A percentile compares a stretch with the other conserved stretches of the same genome.
These are phyloP conservation scores for Cercospora nicotianae DNA, from an alignment of 2,329 filamentous ascomycete genomes.

Conservation along the genomic window DNA sequence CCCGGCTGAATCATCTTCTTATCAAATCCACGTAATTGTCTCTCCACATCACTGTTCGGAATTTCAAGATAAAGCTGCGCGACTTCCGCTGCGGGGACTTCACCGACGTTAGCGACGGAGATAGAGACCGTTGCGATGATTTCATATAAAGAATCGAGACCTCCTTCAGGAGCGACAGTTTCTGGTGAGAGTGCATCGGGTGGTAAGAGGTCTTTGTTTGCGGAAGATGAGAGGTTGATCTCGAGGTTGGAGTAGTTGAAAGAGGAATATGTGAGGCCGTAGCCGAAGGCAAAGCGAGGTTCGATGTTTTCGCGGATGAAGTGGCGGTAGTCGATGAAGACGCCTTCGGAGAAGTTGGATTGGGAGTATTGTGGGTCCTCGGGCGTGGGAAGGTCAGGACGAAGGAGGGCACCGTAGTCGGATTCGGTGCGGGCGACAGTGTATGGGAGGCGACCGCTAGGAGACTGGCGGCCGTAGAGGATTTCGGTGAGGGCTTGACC, in stretches of 20 bases:
- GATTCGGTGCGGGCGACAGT: constrained; percentile 34
- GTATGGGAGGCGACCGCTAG: constrained; percentile 36
- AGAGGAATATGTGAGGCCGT: constrained; percentile 47
- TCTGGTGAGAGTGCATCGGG: constrained; percentile 18
- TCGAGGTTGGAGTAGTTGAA: constrained; percentile 42
- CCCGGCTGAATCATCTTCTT: constrained; percentile 38
- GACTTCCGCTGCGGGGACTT: constrained; percentile 53
- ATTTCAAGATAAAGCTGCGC: constrained; percentile 54
- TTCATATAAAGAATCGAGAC: constrained; percentile 58
- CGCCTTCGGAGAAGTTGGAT: constrained; percentile 41
- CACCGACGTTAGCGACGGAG: constrained; percentile 64
- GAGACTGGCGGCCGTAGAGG: constrained; percentile 31
- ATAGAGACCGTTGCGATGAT: constrained; percentile 58
- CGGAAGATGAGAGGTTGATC: constrained; percentile 3
- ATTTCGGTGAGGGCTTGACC: constrained; percentile 29
- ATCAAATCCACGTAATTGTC: constrained; percentile 42
- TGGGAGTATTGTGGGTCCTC: constrained; percentile 29
- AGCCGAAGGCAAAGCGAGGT: constrained; percentile 48
- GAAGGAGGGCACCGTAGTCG: constrained; percentile 34
- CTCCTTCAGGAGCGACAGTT: constrained; percentile 19
- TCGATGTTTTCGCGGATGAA: constrained; percentile 45
- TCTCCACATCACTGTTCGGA: constrained; percentile 32
- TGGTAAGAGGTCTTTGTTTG: constrained; percentile 17
- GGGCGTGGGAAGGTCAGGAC: constrained; percentile 18
- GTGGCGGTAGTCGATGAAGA: constrained; percentile 48